Percentiles rank a stretch among this genome's conserved stretches.
Conservation (phyloP, 2,329 filamentous ascomycete genomes). For the Monosporascus sp. region DNA sequence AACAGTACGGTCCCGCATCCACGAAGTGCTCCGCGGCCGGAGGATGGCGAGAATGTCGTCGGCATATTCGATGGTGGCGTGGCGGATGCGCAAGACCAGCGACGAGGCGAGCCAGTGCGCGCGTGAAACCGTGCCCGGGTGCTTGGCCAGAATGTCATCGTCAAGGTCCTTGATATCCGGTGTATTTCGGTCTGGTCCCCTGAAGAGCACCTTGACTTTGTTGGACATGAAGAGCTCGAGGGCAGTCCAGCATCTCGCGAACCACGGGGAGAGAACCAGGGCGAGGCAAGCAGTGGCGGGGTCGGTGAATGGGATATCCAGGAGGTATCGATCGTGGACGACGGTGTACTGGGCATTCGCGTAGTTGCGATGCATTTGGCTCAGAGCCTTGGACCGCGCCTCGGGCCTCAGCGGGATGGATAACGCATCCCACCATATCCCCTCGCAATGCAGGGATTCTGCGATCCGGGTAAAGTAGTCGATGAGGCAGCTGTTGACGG, state of each 20-base stretch:
- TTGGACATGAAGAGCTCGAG: conserved; percentile 13
- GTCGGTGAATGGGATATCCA: conserved; percentile 1
- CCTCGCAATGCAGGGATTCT: conserved; percentile 15
- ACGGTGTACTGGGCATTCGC: conserved; percentile 11
- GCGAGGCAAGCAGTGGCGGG: conserved; percentile 8
- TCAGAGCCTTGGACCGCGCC: conserved; percentile 2
- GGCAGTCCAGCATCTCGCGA: conserved; percentile 18
- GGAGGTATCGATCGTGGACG: conserved; percentile 15
- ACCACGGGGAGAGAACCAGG: conserved; percentile 18
- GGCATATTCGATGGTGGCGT: background rate
- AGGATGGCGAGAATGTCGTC: background rate
- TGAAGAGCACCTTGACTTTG: conserved; percentile 16
- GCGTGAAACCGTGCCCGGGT: too few relatives aligned
- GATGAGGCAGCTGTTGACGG: conserved; percentile 23
- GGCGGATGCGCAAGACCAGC: background rate
- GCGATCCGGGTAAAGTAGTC: conserved; percentile 18
- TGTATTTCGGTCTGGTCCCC: background rate
- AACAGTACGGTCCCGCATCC: background rate
- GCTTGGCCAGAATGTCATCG: conserved; percentile 13
- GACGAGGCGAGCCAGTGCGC: background rate
- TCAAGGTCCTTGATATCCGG: conserved; percentile 17
- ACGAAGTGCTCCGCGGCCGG: background rate
- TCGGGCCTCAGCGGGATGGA: conserved; percentile 18
- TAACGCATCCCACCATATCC: conserved; percentile 28
- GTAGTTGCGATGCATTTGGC: conserved; percentile 21